phyloP scores from a whole-genome alignment of 2,329 filamentous ascomycete genomes.

The Colletotrichum lentis region DNA sequence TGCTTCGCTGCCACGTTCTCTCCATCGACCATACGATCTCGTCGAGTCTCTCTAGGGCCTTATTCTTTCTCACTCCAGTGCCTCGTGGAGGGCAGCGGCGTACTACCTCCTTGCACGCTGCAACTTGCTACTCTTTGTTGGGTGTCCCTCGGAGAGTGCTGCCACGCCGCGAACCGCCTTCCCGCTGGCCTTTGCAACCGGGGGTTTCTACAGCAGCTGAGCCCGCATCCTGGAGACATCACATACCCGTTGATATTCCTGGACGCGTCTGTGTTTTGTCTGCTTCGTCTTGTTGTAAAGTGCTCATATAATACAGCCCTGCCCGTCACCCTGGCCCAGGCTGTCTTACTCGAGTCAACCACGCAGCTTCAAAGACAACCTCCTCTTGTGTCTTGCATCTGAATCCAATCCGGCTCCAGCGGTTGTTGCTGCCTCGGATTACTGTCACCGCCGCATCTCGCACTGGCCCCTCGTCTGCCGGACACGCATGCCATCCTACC shows the following conservation, averaged over 20 bases:
- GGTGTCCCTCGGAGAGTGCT: neutral
- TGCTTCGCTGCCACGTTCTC: neutral
- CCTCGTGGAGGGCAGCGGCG: neutral
- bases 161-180: neutral
- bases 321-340: slow-evolving; percentile 28
- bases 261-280: neutral
- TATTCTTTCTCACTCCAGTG: neutral
- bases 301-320: slow-evolving; percentile 22
- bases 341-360: slow-evolving; percentile 19
- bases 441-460: slow-evolving; percentile 21
- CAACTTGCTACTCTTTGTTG: neutral
- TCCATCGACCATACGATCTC: neutral
- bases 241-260: neutral
- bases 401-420: slow-evolving; percentile 12
- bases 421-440: slow-evolving; percentile 13
- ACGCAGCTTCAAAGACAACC: slow-evolving; percentile 2
- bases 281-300: slow-evolving; percentile 6
- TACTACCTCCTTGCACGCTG: neutral
- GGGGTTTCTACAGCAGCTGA: slow-evolving; percentile 7
- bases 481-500: slow-evolving; percentile 15
- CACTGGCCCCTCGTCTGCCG: slow-evolving; percentile 16
- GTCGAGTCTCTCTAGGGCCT: neutral
- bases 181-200: neutral
- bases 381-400: slow-evolving; percentile 12
- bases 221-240: slow-evolving; percentile 16